Conservation (phyloP, 129 eudicot species). For the Helianthus tuberosus region DNA sequence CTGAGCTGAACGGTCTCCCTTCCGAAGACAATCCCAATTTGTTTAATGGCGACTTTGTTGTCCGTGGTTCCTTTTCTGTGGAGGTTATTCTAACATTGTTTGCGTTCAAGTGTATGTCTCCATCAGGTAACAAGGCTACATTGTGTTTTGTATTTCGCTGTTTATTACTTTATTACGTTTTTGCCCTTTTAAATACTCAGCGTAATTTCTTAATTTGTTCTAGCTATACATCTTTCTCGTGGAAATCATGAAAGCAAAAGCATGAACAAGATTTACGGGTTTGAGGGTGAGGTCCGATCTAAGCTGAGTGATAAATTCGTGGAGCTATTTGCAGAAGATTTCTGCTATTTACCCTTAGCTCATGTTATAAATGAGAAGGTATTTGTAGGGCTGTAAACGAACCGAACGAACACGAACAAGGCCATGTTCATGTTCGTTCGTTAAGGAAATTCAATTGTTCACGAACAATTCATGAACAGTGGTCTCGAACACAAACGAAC, state of each 20-base stretch:
- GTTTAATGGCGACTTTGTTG: conserved; percentile 97
- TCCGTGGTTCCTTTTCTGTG: conserved; percentile 90
- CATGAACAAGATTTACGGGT: conserved; percentile 99
- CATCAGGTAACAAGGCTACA: conserved; percentile 68
- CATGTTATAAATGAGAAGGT: conserved; percentile 89
- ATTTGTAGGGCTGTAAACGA: no score
- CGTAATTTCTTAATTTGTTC: conserved; percentile 19
- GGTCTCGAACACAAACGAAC: no score
- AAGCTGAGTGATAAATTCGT: conserved; percentile 86
- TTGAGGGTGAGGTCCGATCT: conserved; percentile 96
- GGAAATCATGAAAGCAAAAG: conserved; percentile 99
- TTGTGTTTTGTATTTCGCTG: neutral
- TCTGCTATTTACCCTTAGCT: conserved; percentile 94
- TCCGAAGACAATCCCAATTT: conserved; percentile 96
- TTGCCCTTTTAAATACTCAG: neutral
- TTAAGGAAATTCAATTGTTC: no score
- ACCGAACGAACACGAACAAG: no score
- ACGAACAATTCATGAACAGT: no score
- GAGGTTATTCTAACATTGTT: conserved; percentile 94
- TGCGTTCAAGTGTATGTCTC: conserved; percentile 98
- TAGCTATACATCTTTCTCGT: conserved; percentile 90
- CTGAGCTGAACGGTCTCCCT: conserved; percentile 97
- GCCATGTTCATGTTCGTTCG: no score
- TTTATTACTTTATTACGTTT: neutral
- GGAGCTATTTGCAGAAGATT: conserved; percentile 97